Evolutionary conservation across 208 protist genomes (phyloP).

Genomic region (Wallacemonas sp.): DNA sequence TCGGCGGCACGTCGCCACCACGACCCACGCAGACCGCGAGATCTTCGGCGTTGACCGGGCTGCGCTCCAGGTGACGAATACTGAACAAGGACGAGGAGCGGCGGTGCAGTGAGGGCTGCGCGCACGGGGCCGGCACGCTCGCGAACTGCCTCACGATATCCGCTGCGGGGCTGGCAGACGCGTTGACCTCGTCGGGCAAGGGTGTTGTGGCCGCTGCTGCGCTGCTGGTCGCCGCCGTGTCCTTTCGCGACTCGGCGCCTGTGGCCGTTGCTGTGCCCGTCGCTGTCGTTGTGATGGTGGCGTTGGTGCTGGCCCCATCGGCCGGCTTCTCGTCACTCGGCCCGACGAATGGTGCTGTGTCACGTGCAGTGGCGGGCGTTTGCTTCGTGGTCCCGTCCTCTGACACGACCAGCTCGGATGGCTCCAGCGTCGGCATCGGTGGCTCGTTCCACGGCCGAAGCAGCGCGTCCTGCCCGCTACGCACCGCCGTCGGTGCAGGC

Average conservation of each 20-base stretch:
- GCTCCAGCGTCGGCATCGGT: not conserved
- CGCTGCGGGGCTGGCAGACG: not conserved
- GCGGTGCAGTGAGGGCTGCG: conserved; percentile 8
- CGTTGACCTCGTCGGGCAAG: not conserved
- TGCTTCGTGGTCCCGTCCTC: not conserved
- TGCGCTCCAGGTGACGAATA: not conserved
- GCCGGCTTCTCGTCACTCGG: conserved; percentile 7
- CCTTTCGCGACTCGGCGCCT: not conserved
- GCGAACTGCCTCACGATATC: not conserved
- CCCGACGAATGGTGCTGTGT: no score
- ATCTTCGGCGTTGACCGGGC: not conserved
- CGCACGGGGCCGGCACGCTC: not conserved
- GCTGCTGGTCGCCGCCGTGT: not conserved
- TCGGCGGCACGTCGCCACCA: not conserved
- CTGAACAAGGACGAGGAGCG: conserved; percentile 15
- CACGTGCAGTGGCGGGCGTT: no score
- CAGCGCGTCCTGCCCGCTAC: not conserved
- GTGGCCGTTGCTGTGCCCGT: no score
- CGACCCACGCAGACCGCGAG: not conserved
- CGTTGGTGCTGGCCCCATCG: conserved; percentile 16
- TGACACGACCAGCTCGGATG: not conserved
- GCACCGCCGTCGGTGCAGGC: not conserved
- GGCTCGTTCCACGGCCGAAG: not conserved
- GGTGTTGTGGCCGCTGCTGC: no score
- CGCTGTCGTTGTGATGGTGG: no score